A percentile compares a stretch with the other conserved stretches of the same genome.
These are phyloP conservation scores for Fusarium transvaalense DNA, from an alignment of 2,329 filamentous ascomycete genomes.

Conservation along the genomic window DNA sequence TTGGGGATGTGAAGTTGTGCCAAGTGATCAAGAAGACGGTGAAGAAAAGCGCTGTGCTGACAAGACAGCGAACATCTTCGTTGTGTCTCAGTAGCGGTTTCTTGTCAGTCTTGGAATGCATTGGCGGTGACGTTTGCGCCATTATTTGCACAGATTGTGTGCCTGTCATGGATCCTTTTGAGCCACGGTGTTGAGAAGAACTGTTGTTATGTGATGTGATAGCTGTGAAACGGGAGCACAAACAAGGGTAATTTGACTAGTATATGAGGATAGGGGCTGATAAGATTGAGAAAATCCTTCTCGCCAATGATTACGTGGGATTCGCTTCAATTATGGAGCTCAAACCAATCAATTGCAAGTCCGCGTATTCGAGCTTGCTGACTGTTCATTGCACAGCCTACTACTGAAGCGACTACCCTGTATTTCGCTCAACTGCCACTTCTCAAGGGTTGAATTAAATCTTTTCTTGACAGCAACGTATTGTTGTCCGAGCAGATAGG, in stretches of 20 bases:
- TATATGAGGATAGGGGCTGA: conserved; percentile 7
- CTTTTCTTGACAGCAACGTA: neutral
- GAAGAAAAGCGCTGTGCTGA: conserved; percentile 21
- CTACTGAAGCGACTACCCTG: neutral
- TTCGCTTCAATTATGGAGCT: neutral
- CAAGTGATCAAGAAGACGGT: conserved; percentile 22
- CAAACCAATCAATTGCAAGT: neutral
- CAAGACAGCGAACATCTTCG: conserved; percentile 23
- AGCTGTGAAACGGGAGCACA: neutral
- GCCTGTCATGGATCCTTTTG: neutral
- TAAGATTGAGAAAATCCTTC: conserved; percentile 6
- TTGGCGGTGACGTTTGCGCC: neutral
- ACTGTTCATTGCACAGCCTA: neutral
- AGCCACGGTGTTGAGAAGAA: conserved; percentile 2
- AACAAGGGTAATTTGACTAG: neutral
- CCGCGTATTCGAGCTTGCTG: neutral
- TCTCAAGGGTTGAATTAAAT: neutral
- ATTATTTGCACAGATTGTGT: conserved; percentile 1
- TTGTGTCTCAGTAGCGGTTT: conserved; percentile 15
- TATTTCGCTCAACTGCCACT: neutral
- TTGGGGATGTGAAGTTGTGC: conserved; percentile 19
- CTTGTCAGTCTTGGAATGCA: neutral
- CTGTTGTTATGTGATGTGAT: neutral
- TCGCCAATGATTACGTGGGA: conserved; percentile 12
- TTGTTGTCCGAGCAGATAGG: neutral